Percentiles rank a stretch among this genome's conserved stretches.
phyloP scores from a whole-genome alignment of 495 filamentous ascomycete genomes.

The Penicillium egyptiacum region DNA sequence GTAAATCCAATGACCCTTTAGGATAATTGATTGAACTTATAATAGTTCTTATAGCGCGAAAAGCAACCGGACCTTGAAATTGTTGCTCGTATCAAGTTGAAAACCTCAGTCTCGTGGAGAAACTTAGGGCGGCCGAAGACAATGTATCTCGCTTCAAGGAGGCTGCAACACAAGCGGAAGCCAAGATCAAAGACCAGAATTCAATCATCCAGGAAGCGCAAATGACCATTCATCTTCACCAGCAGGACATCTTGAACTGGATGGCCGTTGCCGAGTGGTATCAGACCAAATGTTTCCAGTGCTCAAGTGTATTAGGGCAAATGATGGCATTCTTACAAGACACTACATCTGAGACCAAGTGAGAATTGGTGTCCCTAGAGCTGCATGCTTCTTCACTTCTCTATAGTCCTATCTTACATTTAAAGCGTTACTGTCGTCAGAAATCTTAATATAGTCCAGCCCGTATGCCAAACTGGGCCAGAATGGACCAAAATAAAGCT shows the following conservation, averaged over 20 bases:
- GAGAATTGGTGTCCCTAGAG: neutral
- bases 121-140: neutral
- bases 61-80: neutral
- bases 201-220: constrained; percentile 5
- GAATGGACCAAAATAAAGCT: too few species aligned
- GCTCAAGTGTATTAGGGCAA: constrained; percentile 3
- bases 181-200: constrained; percentile 1
- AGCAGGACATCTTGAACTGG: constrained; percentile 6
- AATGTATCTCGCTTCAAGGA: neutral
- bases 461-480: too few species aligned
- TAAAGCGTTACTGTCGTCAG: too few species aligned
- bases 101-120: neutral
- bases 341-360: neutral
- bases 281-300: constrained; percentile 5
- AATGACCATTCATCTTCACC: constrained; percentile 6
- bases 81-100: neutral
- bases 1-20: neutral
- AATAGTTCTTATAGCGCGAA: neutral
- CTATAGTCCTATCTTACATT: too few species aligned
- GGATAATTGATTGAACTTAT: neutral
- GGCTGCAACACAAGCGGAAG: neutral
- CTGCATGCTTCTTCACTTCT: too few species aligned
- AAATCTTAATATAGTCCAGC: too few species aligned
- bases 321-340: constrained; percentile 7
- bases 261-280: constrained; percentile 6